Base-by-base conservation (phyloP, 139 green algal species). In the Auxenochlorella pyrenoidosa region DNA sequence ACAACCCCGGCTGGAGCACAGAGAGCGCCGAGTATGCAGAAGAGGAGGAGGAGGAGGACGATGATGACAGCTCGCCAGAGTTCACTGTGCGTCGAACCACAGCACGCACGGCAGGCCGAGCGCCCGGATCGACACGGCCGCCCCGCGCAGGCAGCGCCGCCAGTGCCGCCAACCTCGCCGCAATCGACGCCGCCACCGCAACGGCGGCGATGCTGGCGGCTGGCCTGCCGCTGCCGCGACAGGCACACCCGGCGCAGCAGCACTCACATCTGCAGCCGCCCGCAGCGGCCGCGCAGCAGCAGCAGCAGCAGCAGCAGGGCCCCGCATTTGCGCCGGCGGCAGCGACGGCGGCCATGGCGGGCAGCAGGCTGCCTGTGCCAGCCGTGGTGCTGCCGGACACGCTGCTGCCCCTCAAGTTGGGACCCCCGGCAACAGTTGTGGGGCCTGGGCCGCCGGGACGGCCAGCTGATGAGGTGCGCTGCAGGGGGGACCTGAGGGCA, bases 1-100 rank as follows among this genome's bases (percentile, higher is more conserved):
- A 54, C 30, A 30, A 65, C 47, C 16, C 22, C 16, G 15, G 59
- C 47, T 54, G 59, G 54, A 59, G 59, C 40, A 1, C 8, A 13
- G 54, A 63, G 54, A 58, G 58, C 30, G 54, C 59, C 24, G 75
- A 81, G 30, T 22, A 83, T 8, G 32, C 44, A 12, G 44, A 0
- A n/a, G 81, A 86, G 34, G 82, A 86, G 36, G 82, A 85, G 59
- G 60, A 75, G 24, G 60, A 70, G 24, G 40, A 79, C 38, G 83
- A 82, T 16, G 40, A 38, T 1, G 83, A 87, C 8, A 65, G 26
- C 26, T 72, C 73, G 15, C 73, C 83, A 18, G 83, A 82, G 66
- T 82, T 87, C 28, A 87, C 75, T 2, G 16, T 87, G 65, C 73
- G 73, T 4, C 51, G 58, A 26, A 87, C 75, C 26, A 87, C 83